Evolutionary conservation across 805 yeast genomes (phyloP), one percentile per base, ranked within the genome.

Genomic region (Candida coleopterorum): DNA sequence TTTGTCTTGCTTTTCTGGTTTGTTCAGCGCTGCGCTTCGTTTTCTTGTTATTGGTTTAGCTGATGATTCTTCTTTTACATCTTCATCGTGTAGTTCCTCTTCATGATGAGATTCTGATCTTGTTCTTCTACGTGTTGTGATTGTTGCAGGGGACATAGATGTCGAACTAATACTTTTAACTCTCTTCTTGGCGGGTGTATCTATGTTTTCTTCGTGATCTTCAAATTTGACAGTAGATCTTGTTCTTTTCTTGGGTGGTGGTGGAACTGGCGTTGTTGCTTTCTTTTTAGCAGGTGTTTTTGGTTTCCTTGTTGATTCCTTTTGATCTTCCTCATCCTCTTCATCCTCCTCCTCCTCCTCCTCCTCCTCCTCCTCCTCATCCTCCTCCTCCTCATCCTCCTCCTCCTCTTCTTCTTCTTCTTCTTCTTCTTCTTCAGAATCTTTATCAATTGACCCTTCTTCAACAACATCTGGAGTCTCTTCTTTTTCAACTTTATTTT

Each of bases 281-380:
- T 25, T 26, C 14, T 26, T 24, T 10, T 21, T 18, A 9, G 26
- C 20, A 4, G 18, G 23, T 6, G 10, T 20, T 12, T 17, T 29
- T 23, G 7, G 11, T 12, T 18, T 25, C 29, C 12, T 21, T 23
- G 9, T 29, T 18, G 26, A n/a, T n/a, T 24, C 10, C 16, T 18
- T 23, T 10, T 18, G 3, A 11, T 32, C 22, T 25, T 39, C 29
- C 35, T 44, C 21, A 29, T 29, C 25, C 3, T 20, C 17, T 11
- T 34, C 34, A 16, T 20, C 18, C 15, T 29, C 25, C 12, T 59
- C 64, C 45, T 55, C 44, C 34, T 50, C 47, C 23, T 47, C 49
- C 4, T 52, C 52, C 12, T 29, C 37, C 12, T 28, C 29, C 25
- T 20, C 34, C 17, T 17, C 25, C 22, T 26, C 35, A 11, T 29